Evolutionary conservation across 164 flowering plant species (phyloP).

Genomic region (Umbellularia californica): DNA sequence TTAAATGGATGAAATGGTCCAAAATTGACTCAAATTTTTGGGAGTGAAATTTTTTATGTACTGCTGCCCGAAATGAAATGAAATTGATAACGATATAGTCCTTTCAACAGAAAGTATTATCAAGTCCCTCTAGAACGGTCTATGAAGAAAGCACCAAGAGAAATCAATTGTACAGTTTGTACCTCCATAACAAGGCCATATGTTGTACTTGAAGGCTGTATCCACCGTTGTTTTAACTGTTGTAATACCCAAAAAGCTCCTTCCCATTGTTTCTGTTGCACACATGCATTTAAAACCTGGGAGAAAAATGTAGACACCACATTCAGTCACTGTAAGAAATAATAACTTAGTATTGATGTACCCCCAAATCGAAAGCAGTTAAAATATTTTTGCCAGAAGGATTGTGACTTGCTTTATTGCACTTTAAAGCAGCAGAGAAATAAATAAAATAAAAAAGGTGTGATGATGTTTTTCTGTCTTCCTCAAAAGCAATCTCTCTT

Average conservation of each 20-base stretch:
- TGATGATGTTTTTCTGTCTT: neutral
- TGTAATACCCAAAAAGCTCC: slow-evolving; percentile 97
- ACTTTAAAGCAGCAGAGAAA: neutral
- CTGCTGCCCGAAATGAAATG: too few relatives aligned
- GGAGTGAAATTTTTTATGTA: too few relatives aligned
- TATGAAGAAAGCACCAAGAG: slow-evolving; percentile 4
- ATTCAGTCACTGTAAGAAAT: neutral
- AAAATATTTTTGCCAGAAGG: neutral
- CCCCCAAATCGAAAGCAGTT: neutral
- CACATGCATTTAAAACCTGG: slow-evolving; percentile 92
- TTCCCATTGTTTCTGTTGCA: slow-evolving; percentile 71
- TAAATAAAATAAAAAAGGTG: neutral
- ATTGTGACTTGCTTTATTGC: neutral
- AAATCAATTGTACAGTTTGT: slow-evolving; percentile 5
- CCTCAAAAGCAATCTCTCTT: too few relatives aligned
- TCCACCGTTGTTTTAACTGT: slow-evolving; percentile 57
- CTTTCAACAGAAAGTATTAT: too few relatives aligned
- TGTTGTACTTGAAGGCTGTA: slow-evolving; percentile 61
- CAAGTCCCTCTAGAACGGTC: neutral
- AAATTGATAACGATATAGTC: too few relatives aligned
- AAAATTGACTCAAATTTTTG: too few relatives aligned
- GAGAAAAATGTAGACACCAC: neutral
- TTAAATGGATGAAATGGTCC: too few relatives aligned
- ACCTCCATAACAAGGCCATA: slow-evolving; percentile 98
- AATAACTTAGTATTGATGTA: neutral